A percentile compares a stretch with the other conserved stretches of the same genome.
Conservation (phyloP, 1,139 yeast species). For the Taphrina confusa region DNA sequence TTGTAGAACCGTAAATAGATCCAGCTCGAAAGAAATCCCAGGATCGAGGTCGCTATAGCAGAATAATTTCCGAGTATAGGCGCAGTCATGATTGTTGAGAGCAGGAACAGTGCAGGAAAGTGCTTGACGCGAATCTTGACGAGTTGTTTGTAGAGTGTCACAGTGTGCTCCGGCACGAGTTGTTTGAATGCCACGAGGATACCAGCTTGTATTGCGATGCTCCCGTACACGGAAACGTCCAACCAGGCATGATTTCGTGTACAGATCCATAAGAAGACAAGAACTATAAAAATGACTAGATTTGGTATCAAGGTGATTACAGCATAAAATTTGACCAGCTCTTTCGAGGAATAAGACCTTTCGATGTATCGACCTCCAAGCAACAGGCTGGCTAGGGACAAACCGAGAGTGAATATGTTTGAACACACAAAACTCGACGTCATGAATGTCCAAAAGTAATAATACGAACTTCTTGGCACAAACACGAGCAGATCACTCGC, state of each 20-base stretch:
- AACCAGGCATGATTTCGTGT: conserved; percentile 37
- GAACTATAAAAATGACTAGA: conserved; percentile 52
- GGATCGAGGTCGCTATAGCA: conserved; percentile 59
- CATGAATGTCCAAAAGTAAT: conserved; percentile 72
- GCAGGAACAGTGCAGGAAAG: conserved; percentile 63
- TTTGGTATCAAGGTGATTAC: conserved; percentile 65
- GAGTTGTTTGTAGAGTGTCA: conserved; percentile 63
- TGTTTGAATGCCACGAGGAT: conserved; percentile 85
- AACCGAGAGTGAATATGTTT: conserved; percentile 53
- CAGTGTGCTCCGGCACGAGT: conserved; percentile 82
- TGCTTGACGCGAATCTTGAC: conserved; percentile 68
- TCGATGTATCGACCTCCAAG: conserved; percentile 59
- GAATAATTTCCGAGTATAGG: conserved; percentile 38
- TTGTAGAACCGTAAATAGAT: conserved; percentile 75
- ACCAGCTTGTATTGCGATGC: conserved; percentile 69
- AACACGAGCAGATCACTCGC: conserved; percentile 53
- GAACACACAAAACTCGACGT: conserved; percentile 74
- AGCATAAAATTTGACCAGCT: conserved; percentile 60
- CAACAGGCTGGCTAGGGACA: conserved; percentile 56
- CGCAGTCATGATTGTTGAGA: conserved; percentile 49
- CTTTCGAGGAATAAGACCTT: conserved; percentile 60
- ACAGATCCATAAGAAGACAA: conserved; percentile 47
- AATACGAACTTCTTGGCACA: conserved; percentile 63
- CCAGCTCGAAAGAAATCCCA: conserved; percentile 72
- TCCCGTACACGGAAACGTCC: conserved; percentile 61